phyloP scores from a whole-genome alignment of 768 basidiomycete genomes.

The Lentinula raphanica region DNA sequence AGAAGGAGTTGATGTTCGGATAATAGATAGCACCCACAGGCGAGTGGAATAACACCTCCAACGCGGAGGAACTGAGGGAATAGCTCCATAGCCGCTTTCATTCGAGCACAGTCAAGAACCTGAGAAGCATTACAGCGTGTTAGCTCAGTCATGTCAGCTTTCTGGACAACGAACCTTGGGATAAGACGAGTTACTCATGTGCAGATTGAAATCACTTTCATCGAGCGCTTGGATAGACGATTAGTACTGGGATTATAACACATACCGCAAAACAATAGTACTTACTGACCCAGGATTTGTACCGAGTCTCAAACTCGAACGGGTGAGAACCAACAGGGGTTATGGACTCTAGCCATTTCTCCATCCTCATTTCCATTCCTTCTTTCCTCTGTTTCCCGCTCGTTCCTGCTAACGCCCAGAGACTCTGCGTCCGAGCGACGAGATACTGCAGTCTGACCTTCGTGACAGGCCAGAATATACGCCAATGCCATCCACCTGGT shows the following conservation, averaged over 20 bases:
- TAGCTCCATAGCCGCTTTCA: conserved; percentile 19
- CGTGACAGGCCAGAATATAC: conserved; percentile 2
- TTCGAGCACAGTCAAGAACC: conserved; percentile 23
- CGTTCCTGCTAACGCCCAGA: not conserved
- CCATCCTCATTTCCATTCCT: conserved; percentile 21
- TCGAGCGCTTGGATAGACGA: conserved; percentile 44
- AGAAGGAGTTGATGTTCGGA: not conserved
- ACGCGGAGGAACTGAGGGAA: conserved; percentile 37
- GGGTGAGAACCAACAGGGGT: conserved; percentile 55
- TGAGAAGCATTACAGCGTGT: too few species aligned
- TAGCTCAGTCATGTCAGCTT: not conserved
- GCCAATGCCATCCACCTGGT: conserved; percentile 6
- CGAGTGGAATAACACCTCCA: conserved; percentile 41
- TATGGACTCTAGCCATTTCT: conserved; percentile 41
- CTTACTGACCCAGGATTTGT: conserved; percentile 54
- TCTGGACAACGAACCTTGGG: conserved; percentile 45
- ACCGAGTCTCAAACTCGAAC: conserved; percentile 36
- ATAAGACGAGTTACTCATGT: conserved; percentile 80
- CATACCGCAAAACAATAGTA: too few species aligned
- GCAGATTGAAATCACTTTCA: conserved; percentile 68
- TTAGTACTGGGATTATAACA: too few species aligned
- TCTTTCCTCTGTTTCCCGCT: conserved; percentile 13
- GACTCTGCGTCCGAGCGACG: conserved; percentile 6
- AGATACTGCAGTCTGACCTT: conserved; percentile 8
- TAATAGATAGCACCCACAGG: conserved; percentile 19